These are phyloP conservation scores for Zarea fungicola DNA, from an alignment of 2,329 filamentous ascomycete genomes.

Conservation along the genomic window DNA sequence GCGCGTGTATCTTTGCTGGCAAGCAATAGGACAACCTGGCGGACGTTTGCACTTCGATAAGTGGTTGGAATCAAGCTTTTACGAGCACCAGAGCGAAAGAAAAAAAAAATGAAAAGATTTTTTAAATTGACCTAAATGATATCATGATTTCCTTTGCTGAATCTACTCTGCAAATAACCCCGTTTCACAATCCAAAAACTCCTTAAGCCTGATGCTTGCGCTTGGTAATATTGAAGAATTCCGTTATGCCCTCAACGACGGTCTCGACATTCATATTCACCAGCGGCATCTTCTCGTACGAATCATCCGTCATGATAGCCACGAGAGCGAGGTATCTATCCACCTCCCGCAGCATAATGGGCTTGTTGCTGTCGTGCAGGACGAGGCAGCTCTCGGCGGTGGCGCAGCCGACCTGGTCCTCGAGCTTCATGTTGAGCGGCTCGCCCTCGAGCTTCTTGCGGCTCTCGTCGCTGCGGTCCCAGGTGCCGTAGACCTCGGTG, in stretches of 20 bases:
- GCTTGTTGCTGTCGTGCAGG: conserved; percentile 56
- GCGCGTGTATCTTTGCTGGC: conserved; percentile 47
- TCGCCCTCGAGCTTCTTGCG: conserved; percentile 52
- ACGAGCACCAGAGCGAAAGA: not conserved
- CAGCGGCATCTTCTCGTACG: conserved; percentile 75
- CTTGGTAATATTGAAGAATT: conserved; percentile 73
- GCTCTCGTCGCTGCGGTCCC: conserved; percentile 52
- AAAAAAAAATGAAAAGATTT: not conserved
- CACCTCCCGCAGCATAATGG: conserved; percentile 64
- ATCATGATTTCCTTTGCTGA: not conserved
- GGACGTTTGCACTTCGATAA: conserved; percentile 33
- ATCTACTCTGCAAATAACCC: too few relatives aligned
- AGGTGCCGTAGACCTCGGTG: conserved; percentile 86
- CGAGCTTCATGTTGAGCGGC: conserved; percentile 56
- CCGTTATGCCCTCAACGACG: conserved; percentile 70
- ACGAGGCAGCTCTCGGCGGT: conserved; percentile 66
- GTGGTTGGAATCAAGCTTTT: not conserved
- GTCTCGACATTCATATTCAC: conserved; percentile 86
- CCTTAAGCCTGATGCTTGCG: conserved; percentile 34
- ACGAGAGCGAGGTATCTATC: conserved; percentile 74
- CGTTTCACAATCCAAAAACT: not conserved
- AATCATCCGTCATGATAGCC: conserved; percentile 81
- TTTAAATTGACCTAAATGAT: not conserved
- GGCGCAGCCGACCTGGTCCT: conserved; percentile 61
- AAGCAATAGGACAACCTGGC: conserved; percentile 41